Conservation (phyloP, 2,329 filamentous ascomycete species). For the Raffaelea deltoideospora region DNA sequence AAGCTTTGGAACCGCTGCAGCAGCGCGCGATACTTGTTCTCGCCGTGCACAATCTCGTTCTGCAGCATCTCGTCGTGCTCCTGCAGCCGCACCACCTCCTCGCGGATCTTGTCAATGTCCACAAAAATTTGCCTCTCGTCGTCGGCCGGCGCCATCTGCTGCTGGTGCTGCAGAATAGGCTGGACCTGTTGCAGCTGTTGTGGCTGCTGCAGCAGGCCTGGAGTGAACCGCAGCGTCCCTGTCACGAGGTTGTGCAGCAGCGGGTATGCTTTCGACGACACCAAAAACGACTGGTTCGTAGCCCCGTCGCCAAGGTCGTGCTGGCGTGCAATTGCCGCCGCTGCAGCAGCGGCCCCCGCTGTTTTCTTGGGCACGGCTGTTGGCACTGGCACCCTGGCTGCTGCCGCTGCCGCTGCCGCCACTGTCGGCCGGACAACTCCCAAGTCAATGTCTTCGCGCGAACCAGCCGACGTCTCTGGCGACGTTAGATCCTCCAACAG, state of each 20-base stretch:
- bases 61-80: conserved; percentile 13
- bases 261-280: conserved; percentile 10
- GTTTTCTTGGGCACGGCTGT: not conserved
- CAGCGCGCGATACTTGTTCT: conserved; percentile 9
- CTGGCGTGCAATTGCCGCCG: not conserved
- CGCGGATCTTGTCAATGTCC: conserved; percentile 18
- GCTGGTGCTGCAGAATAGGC: conserved; percentile 1
- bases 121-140: conserved; percentile 14
- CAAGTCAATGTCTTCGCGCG: conserved; percentile 4
- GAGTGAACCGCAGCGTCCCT: conserved; percentile 8
- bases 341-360: not conserved
- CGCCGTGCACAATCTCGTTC: conserved; percentile 9
- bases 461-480: conserved; percentile 8
- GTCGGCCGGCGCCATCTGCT: conserved; percentile 6
- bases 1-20: conserved; percentile 9
- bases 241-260: conserved; percentile 10
- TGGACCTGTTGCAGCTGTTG: conserved; percentile 6
- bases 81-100: conserved; percentile 14
- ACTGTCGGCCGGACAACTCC: no score
- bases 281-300: conserved; percentile 10
- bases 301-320: conserved; percentile 2
- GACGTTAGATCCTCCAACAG: conserved; percentile 5
- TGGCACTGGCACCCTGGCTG: not conserved
- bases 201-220: conserved; percentile 7
- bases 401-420: not conserved